Evolutionary conservation across 129 eudicot species (phyloP).

Genomic region (Lactuca sativa): DNA sequence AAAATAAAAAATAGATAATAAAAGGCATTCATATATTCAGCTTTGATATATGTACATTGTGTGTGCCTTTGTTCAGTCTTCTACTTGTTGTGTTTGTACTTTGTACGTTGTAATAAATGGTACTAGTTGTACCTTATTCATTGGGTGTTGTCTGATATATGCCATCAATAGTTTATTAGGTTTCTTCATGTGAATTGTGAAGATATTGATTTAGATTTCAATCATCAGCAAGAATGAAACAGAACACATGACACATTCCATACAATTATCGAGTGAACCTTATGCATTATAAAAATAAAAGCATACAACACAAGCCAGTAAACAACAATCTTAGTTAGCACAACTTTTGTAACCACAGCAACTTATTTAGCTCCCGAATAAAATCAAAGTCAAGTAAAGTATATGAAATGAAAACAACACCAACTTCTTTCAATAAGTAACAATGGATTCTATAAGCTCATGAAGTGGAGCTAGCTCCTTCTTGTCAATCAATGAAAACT

Average conservation of each 20-base stretch:
- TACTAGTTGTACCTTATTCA: too few species aligned
- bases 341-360: slow-evolving; percentile 24
- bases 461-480: slow-evolving; percentile 97
- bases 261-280: slow-evolving; percentile 12
- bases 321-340: slow-evolving; percentile 27
- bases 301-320: slow-evolving; percentile 13
- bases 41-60: too few species aligned
- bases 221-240: slow-evolving; percentile 1
- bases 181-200: too few species aligned
- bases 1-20: too few species aligned
- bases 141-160: too few species aligned
- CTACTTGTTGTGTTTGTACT: too few species aligned
- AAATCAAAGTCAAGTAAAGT: slow-evolving; percentile 1
- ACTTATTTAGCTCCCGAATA: slow-evolving; percentile 32
- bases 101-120: too few species aligned
- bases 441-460: slow-evolving; percentile 87
- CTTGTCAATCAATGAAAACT: slow-evolving; percentile 88
- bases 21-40: too few species aligned
- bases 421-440: slow-evolving; percentile 49
- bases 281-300: slow-evolving; percentile 19
- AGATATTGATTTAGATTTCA: neutral
- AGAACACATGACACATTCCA: neutral
- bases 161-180: too few species aligned
- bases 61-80: too few species aligned
- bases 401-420: slow-evolving; percentile 17